These are phyloP conservation scores for Margaritispora aquatica DNA, from an alignment of 495 filamentous ascomycete genomes.

Conservation along the genomic window DNA sequence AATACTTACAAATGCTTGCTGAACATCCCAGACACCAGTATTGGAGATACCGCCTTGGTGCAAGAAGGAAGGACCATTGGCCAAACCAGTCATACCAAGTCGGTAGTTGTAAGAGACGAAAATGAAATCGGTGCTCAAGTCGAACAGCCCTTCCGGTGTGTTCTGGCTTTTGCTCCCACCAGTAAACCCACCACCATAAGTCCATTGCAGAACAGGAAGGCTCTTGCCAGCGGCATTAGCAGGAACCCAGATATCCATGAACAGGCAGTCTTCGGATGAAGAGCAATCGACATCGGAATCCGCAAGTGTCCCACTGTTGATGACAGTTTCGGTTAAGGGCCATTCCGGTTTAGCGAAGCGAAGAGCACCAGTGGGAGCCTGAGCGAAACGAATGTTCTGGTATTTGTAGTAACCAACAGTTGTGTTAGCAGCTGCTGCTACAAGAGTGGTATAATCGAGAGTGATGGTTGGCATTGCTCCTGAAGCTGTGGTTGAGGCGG, in stretches of 20 bases:
- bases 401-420: constrained; percentile 34
- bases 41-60: constrained; percentile 28
- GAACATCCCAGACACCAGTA: constrained; percentile 21
- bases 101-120: constrained; percentile 27
- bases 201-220: constrained; percentile 35
- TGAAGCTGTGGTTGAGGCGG: background rate
- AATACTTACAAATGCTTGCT: constrained; percentile 23
- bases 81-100: constrained; percentile 30
- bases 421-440: constrained; percentile 4
- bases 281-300: constrained; percentile 36
- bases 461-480: constrained; percentile 5
- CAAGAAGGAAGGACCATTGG: constrained; percentile 20
- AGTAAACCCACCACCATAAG: constrained; percentile 38
- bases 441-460: constrained; percentile 12
- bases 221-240: constrained; percentile 24
- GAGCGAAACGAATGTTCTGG: constrained; percentile 53
- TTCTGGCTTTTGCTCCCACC: constrained; percentile 32
- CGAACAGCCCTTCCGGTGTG: constrained; percentile 18
- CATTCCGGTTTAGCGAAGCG: constrained; percentile 49
- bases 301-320: constrained; percentile 46
- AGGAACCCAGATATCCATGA: constrained; percentile 35
- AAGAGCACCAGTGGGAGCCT: constrained; percentile 46
- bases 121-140: constrained; percentile 23
- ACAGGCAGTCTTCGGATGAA: constrained; percentile 39
- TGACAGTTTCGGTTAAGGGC: constrained; percentile 34